Conservation (phyloP, 148 eudicot genomes). For the Silene uniflora region DNA sequence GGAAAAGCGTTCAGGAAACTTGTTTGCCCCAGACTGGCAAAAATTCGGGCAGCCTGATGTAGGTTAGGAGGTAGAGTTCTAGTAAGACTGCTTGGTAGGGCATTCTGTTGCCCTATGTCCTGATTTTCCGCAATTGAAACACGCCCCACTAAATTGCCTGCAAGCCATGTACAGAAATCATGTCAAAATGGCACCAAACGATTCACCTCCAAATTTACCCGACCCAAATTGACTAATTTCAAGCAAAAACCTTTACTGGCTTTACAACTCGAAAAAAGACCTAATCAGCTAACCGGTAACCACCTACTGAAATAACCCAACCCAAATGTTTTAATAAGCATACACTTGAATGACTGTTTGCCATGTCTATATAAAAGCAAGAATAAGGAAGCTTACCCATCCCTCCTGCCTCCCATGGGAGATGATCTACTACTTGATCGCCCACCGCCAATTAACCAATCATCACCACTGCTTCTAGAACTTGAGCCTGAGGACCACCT, state of each 20-base stretch:
- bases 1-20: background rate
- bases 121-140: conserved; percentile 80
- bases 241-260: too few relatives aligned
- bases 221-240: background rate
- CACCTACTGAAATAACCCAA: too few relatives aligned
- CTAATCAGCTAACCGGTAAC: too few relatives aligned
- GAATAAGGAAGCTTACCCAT: conserved; percentile 45
- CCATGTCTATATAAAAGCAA: conserved; percentile 5
- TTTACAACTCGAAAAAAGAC: too few relatives aligned
- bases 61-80: conserved; percentile 23
- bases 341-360: too few relatives aligned
- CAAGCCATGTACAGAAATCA: background rate
- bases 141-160: conserved; percentile 91
- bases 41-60: conserved; percentile 8
- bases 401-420: conserved; percentile 55
- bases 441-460: conserved; percentile 64
- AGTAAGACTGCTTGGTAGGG: conserved; percentile 57
- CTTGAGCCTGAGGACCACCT: conserved; percentile 46
- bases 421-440: conserved; percentile 52
- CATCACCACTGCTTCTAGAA: conserved; percentile 54
- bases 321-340: too few relatives aligned
- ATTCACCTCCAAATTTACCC: background rate
- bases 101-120: conserved; percentile 96
- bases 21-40: conserved; percentile 4
- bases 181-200: background rate